Base-by-base conservation (phyloP, 2,329 filamentous ascomycete species). In the Ilyonectria robusta region DNA sequence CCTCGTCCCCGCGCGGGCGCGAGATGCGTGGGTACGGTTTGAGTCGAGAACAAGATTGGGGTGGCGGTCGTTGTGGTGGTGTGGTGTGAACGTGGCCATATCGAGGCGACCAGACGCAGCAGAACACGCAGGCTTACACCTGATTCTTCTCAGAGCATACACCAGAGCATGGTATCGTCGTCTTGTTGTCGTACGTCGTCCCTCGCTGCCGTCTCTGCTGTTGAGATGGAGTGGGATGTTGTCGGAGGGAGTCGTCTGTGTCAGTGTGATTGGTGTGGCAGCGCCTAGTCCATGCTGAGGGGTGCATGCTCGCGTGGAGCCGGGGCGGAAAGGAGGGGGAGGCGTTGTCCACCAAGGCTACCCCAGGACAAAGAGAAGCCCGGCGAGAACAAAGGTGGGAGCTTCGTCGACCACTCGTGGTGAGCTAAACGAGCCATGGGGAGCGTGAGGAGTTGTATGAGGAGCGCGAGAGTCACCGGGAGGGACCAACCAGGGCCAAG, bases 281-380 rank as follows among this genome's bases (percentile, higher is more conserved):
- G 55, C 50, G 62, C 48, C 58, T 48, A 59, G 62, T 57, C 54
- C 58, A 46, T 50, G 44, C 13, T 60, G 44, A 65, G 47, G 58
- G 66, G 54, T 65, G 66, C 62, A 57, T 59, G 66, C 66, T 70
- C 62, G 65, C 72, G 69, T 70, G 67, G 72, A 69, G 57, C 55
- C 59, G 53, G 56, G 66, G 62, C 62, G 44, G 42, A 44, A 54
- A 61, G 31, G 72, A 69, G 64, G 59, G 64, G 65, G 58, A 72
- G 66, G 60, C 50, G 59, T 21, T 53, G 55, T 65, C 46, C 55
- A 51, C 44, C 64, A 55, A 50, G 50, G 65, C 65, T 66, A 63
- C 54, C 54, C 53, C 51, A 66, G 59, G 50, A 61, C 55, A 46
- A 50, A 26, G 46, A 37, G 23, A 31, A 31, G 15, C 21, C 44